A percentile compares a stretch with the other conserved stretches of the same genome.
phyloP scores from a whole-genome alignment of 2,329 filamentous ascomycete genomes.

The Rhynchosporium agropyri region DNA sequence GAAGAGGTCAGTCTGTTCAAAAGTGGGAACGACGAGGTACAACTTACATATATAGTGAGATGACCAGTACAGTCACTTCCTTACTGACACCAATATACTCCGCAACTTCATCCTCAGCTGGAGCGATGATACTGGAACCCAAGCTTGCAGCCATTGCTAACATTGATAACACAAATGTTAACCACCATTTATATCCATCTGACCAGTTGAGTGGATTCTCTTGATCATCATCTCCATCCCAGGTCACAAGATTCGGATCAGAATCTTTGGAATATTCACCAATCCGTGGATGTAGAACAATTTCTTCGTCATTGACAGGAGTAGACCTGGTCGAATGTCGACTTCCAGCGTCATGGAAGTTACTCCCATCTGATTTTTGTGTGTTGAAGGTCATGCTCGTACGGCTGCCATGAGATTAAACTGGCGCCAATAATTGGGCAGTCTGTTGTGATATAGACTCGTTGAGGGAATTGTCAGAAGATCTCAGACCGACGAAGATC shows the following conservation, averaged over 20 bases:
- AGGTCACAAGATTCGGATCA: constrained; percentile 78
- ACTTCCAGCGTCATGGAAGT: neutral
- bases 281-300: constrained; percentile 3
- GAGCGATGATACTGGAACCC: constrained; percentile 54
- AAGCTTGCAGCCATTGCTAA: constrained; percentile 53
- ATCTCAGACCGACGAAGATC: neutral
- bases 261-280: constrained; percentile 4
- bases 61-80: constrained; percentile 49
- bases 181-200: constrained; percentile 48
- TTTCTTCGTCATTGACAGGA: constrained; percentile 26
- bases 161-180: constrained; percentile 53
- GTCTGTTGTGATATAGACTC: neutral
- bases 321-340: constrained; percentile 14
- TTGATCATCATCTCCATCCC: constrained; percentile 44
- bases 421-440: neutral
- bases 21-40: neutral
- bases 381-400: neutral
- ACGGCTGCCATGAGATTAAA: neutral
- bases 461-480: neutral
- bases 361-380: neutral
- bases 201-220: constrained; percentile 53
- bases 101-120: constrained; percentile 49
- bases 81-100: constrained; percentile 47
- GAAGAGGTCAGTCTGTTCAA: constrained; percentile 6
- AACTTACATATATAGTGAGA: constrained; percentile 51